Base-by-base conservation (phyloP, 2,329 filamentous ascomycete genomes). In the Penicillium expansum region DNA sequence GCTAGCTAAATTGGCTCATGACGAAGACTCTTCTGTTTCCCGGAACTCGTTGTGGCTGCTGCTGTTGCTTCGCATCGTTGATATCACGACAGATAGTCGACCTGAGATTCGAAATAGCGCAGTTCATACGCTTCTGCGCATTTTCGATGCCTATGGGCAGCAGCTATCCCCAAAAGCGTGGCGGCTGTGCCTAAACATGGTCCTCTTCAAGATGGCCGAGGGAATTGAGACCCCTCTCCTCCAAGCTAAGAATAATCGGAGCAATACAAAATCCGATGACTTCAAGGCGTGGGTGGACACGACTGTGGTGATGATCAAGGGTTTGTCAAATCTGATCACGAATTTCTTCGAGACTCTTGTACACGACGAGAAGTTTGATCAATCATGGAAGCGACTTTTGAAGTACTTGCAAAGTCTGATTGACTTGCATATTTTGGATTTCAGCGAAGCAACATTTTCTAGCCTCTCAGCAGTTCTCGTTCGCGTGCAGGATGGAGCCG, bases 131-230 rank as follows among this genome's bases (percentile, higher is more conserved):
- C 78, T 97, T 4, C 82, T 97, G 55, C 85, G 92, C 44, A 96
- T 97, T 20, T 92, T 97, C 61, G 92, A 96, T 71, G 92, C 91
- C 1, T 95, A 95, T 61, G 91, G 91, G 11, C 89, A 92, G 62
- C 87, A 89, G 52, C 80, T 97, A 5, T 87, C 83, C 39, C 82
- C 90, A 0, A 85, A 89, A 67, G 87, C 90, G 0, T 97, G 92
- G 92, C 87, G 88, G 47, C 82, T 93, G 29, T 94, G 92, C 65
- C 83, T 96, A 54, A 87, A 89, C 58, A 86, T 84, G 7, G 89
- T 97, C 7, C 81, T 96, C 2, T 92, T 96, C 73, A 85, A 84
- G 57, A 85, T 96, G 63, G 75, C 95, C 3, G 82, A 86, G 4
- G 86, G 85, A 0, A 86, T 92, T n/a, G 83, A 88, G 64, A 72